These are phyloP conservation scores for Rhizomucor miehei DNA, from an alignment of 371 early-diverging fungal species.

Conservation along the genomic window DNA sequence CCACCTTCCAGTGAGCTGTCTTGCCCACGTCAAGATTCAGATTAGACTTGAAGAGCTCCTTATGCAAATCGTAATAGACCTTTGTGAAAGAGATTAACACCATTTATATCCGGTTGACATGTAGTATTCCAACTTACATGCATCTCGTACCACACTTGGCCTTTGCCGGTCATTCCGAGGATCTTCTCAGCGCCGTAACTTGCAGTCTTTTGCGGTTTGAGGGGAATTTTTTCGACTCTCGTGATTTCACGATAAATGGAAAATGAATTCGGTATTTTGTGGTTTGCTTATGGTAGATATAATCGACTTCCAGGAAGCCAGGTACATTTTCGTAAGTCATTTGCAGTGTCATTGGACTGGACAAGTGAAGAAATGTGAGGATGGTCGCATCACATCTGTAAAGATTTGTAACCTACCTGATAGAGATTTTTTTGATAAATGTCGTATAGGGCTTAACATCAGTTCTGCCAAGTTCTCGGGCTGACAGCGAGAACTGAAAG, in stretches of 20 bases:
- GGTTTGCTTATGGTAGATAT: slow-evolving; percentile 29
- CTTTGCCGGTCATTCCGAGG: slow-evolving; percentile 26
- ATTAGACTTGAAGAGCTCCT: slow-evolving; percentile 29
- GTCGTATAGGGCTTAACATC: slow-evolving; percentile 47
- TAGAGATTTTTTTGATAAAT: slow-evolving; percentile 41
- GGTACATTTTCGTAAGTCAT: slow-evolving; percentile 46
- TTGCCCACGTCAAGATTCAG: slow-evolving; percentile 22
- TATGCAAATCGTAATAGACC: slow-evolving; percentile 20
- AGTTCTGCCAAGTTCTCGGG: slow-evolving; percentile 21
- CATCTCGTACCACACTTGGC: slow-evolving; percentile 33
- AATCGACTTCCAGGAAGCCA: slow-evolving; percentile 32
- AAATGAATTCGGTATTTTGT: slow-evolving; percentile 25
- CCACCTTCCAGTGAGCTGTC: slow-evolving; percentile 31
- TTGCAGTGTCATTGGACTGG: slow-evolving; percentile 24
- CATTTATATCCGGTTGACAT: no score
- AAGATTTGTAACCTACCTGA: slow-evolving; percentile 34
- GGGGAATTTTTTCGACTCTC: slow-evolving; percentile 30
- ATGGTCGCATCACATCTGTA: neutral
- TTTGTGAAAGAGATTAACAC: neutral
- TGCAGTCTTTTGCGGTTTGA: slow-evolving; percentile 7
- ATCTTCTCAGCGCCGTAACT: slow-evolving; percentile 30
- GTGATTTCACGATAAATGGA: slow-evolving; percentile 43
- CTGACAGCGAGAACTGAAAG: slow-evolving; percentile 30
- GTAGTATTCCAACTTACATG: slow-evolving; percentile 17
- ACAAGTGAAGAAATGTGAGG: neutral